phyloP scores from a whole-genome alignment of 2,329 filamentous ascomycete species.

The Claviceps maximensis region DNA sequence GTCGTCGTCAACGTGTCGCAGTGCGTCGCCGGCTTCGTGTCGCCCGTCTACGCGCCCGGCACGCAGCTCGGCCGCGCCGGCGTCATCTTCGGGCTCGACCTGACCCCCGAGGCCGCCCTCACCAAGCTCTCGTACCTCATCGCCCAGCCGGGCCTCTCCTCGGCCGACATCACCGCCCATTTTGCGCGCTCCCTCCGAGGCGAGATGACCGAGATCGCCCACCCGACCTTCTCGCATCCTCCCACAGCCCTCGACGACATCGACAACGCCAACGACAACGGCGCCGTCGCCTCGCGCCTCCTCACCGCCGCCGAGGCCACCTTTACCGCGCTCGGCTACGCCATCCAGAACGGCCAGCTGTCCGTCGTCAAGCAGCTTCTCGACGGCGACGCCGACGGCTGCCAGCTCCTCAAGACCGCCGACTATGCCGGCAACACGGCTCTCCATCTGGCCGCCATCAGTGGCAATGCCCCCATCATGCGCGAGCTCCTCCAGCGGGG shows the following conservation, averaged over 20 bases:
- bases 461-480: constrained; percentile 40
- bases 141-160: constrained; percentile 48
- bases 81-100: constrained; percentile 77
- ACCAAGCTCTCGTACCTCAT: constrained; percentile 84
- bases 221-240: constrained; percentile 66
- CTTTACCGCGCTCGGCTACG: constrained; percentile 69
- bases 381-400: constrained; percentile 48
- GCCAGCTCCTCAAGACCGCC: constrained; percentile 54
- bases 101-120: constrained; percentile 81
- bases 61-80: constrained; percentile 70
- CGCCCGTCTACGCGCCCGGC: constrained; percentile 63
- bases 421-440: constrained; percentile 75
- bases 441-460: constrained; percentile 43
- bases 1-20: constrained; percentile 87
- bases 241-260: constrained; percentile 33
- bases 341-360: constrained; percentile 60
- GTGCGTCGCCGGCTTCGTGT: constrained; percentile 67
- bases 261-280: constrained; percentile 18
- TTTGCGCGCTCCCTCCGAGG: constrained; percentile 70
- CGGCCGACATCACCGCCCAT: constrained; percentile 50
- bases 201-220: constrained; percentile 67
- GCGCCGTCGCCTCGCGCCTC: constrained; percentile 20
- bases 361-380: constrained; percentile 53
- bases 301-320: constrained; percentile 42
- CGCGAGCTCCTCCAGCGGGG: constrained; percentile 45